These are phyloP conservation scores for Rhynchospora breviuscula DNA, from an alignment of 176 grass and related monocot genomes.

Conservation along the genomic window DNA sequence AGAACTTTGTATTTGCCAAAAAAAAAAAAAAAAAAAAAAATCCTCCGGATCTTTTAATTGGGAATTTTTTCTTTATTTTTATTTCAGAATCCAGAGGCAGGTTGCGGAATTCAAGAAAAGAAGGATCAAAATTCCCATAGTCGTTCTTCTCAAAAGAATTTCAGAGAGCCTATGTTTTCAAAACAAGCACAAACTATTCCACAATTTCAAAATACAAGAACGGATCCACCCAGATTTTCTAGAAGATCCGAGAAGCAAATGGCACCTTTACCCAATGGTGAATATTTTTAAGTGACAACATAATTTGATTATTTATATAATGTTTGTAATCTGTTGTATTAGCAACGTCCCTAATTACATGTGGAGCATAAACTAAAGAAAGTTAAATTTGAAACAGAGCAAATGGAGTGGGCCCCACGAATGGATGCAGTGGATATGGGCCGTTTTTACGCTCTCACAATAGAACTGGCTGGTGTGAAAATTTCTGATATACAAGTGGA, in stretches of 20 bases:
- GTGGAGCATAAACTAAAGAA: neutral
- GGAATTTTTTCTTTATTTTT: neutral
- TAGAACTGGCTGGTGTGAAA: conserved; percentile 38
- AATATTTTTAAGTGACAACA: neutral
- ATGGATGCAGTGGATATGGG: conserved; percentile 39
- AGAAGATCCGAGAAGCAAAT: conserved; percentile 14
- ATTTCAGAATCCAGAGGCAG: conserved; percentile 15
- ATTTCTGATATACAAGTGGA: conserved; percentile 31
- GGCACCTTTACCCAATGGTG: conserved; percentile 18
- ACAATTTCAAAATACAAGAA: neutral
- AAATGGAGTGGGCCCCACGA: conserved; percentile 32
- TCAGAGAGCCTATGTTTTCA: conserved; percentile 25
- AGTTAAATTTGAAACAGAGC: conserved; percentile 15
- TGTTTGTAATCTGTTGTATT: neutral
- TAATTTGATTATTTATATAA: neutral
- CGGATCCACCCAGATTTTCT: conserved; percentile 21
- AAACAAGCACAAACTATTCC: conserved; percentile 24
- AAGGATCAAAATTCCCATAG: neutral
- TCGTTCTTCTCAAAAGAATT: neutral
- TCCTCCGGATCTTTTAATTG: neutral
- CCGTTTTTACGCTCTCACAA: conserved; percentile 21
- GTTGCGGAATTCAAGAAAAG: neutral
- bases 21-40: neutral
- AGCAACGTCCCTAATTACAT: too few relatives aligned
- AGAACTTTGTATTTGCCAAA: neutral